Evolutionary conservation across 2,329 filamentous ascomycete species (phyloP), one percentile per base, ranked within the genome.

Genomic region (Claviceps sp.): DNA sequence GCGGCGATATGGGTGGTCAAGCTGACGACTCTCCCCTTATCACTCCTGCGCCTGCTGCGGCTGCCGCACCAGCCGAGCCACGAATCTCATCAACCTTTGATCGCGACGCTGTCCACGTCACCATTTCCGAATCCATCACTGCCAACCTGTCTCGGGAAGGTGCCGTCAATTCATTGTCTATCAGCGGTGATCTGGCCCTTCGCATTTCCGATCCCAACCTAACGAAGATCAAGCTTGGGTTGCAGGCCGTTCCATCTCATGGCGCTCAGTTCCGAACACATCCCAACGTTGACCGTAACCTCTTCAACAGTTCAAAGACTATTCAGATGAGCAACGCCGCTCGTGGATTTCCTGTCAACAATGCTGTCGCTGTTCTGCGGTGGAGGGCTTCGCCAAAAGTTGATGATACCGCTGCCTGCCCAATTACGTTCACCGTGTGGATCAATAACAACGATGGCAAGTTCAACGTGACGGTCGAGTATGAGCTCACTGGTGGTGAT

Each of bases 341-440:
- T 42, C 90, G 90, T 63, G 88, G 89, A 24, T 98, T 98, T 75
- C 93, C 93, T 0, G 82, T 89, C 26, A 97, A 96, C 71, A 94
- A 95, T 65, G 82, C 86, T 16, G 91, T 97, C 53, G 89, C 87
- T 52, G 90, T 97, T 43, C 77, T 98, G 65, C 82, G 91, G 66
- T 98, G 93, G 93, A 86, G 89, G 62, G 85, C 88, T 22, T 82
- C 84, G 16, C 86, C 88, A 48, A 89, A 88, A 69, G 76, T 79
- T 2, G 89, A 94, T 59, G 88, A 94, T 60, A 70, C 85, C 38
- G 83, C 82, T 56, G 81, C 90, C 51, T 82, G 94, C 40, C 93
- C 93, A 7, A 93, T 98, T 62, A 93, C 86, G 40, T 97, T 98
- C 68, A 96, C 89, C 2, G 91, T 96, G 40, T 98, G 93, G 93